Evolutionary conservation across 2,329 filamentous ascomycete genomes (phyloP).

Genomic region (Penicillium sp.): DNA sequence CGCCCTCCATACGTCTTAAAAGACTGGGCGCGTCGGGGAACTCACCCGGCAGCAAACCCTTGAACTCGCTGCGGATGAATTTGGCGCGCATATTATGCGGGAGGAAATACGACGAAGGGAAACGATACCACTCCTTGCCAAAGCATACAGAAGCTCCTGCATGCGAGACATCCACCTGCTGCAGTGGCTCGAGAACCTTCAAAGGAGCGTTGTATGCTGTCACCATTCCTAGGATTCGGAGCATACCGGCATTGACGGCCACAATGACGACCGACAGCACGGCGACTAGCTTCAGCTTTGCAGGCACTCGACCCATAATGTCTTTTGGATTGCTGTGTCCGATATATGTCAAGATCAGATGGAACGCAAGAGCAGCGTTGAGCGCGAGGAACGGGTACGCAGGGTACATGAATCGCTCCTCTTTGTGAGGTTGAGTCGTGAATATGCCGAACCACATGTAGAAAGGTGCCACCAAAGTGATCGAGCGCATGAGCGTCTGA

Average conservation of each 20-base stretch:
- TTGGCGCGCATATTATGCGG: conserved; percentile 81
- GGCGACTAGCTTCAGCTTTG: conserved; percentile 69
- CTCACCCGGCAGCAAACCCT: conserved; percentile 83
- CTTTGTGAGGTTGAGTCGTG: conserved; percentile 90
- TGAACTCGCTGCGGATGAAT: conserved; percentile 88
- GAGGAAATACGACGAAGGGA: conserved; percentile 89
- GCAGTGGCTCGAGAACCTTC: conserved; percentile 55
- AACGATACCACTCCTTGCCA: conserved; percentile 98
- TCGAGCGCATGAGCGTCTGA: conserved; percentile 70
- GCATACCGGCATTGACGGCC: conserved; percentile 66
- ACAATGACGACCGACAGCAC: conserved; percentile 64
- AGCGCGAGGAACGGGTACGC: conserved; percentile 87
- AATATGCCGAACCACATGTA: conserved; percentile 95
- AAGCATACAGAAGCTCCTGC: conserved; percentile 77
- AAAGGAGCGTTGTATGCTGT: conserved; percentile 84
- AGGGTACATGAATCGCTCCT: conserved; percentile 98
- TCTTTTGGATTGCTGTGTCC: conserved; percentile 70
- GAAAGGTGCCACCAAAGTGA: conserved; percentile 81
- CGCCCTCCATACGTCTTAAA: conserved; percentile 77
- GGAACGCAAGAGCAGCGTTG: conserved; percentile 81
- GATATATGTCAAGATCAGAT: conserved; percentile 75
- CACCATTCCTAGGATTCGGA: conserved; percentile 75
- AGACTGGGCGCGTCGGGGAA: conserved; percentile 74
- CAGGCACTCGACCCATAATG: conserved; percentile 70
- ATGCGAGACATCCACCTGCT: conserved; percentile 54